Base-by-base conservation (phyloP, 2,329 filamentous ascomycete species). In the Fonsecaea pugnacius region DNA sequence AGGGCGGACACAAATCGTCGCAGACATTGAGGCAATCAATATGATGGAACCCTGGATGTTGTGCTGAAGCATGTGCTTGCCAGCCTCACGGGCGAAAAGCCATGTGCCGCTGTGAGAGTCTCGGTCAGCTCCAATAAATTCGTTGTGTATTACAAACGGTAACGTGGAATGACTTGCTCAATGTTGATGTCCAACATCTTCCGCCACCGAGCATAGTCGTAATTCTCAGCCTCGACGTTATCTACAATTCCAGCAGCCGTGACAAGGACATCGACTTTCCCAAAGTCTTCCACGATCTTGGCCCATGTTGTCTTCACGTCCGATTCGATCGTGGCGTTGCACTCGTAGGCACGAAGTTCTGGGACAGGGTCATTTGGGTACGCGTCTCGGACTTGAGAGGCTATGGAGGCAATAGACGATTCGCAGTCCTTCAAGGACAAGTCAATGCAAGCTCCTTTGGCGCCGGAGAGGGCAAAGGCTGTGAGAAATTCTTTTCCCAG, bases 31-130 rank as follows among this genome's bases (percentile, higher is more conserved):
- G 2, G 70, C 71, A 32, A 73, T 67, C 24, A 73, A 51, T n/a
- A 73, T 65, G 18, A 72, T 71, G 51, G 60, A 67, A 2, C 70
- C 71, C 3, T 53, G 52, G 58, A 72, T 72, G 55, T 72, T 68
- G 35, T 74, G 66, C 35, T 74, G 69, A 12, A 76, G 71, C 73
- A 77, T 76, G 52, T 76, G 73, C 64, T 71, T 91, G 35, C 93
- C 94, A 8, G 96, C 89, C 4, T 86, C 87, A 27, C 89, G 89
- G 3, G 93, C 91, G 74, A 94, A 96, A 38, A 96, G 83, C 76
- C 96, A 97, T 60, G 93, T 96, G 24, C 94, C 94, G 73, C 57
- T 59, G 46, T 24, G 16, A 59, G 50, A 16, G 14, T 30, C 1
- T 24, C 8, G 18, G 57, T 59, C 46, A 59, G 57, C 14, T 8